Evolutionary conservation across 768 basidiomycete species (phyloP), one percentile per base, ranked within the genome.

Genomic region (Panaeolus cyanescens): DNA sequence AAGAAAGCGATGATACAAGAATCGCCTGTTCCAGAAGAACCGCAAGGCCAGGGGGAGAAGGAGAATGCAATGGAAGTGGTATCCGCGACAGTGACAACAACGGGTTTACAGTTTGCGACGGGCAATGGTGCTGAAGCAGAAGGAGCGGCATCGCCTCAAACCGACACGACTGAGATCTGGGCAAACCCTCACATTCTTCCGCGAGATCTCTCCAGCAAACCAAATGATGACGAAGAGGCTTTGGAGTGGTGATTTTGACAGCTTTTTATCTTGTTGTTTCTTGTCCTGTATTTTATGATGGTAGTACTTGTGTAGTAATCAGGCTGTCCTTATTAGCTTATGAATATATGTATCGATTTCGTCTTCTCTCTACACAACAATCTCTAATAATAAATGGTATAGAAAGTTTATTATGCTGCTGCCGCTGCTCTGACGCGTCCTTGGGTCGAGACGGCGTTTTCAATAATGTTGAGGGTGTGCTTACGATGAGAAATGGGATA

Each of bases 381-480:
- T n/a, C n/a, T n/a, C n/a, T n/a, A n/a, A n/a, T n/a, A n/a, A n/a
- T n/a, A n/a, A n/a, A n/a, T n/a, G n/a, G n/a, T n/a, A n/a, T 15
- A 39, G n/a, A n/a, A 34, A 7, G 33, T 6, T 34, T 13, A 6
- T 15, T 50, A 50, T 30, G 19, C 8, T 3, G 22, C 13, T 22
- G 20, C 10, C 15, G 45, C 45, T 50, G 25, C 45, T 25, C 28
- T 22, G 25, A 4, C 45, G 17, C 45, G 45, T 10, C 22, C 45
- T 8, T 45, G 20, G 10, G 45, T 50, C 25, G 25, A 22, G 2
- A 50, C 45, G 10, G 45, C 45, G 9, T 15, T 30, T 13, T 50
- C 33, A 32, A 86, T 74, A 28, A 86, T 69, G 12, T 70, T 71
- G 17, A 83, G 59, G 39, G 79, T 82, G 13, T 72, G 69, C 6